Evolutionary conservation across 2,329 filamentous ascomycete genomes (phyloP), one percentile per base, ranked within the genome.

Genomic region (Penicillium digitatum): DNA sequence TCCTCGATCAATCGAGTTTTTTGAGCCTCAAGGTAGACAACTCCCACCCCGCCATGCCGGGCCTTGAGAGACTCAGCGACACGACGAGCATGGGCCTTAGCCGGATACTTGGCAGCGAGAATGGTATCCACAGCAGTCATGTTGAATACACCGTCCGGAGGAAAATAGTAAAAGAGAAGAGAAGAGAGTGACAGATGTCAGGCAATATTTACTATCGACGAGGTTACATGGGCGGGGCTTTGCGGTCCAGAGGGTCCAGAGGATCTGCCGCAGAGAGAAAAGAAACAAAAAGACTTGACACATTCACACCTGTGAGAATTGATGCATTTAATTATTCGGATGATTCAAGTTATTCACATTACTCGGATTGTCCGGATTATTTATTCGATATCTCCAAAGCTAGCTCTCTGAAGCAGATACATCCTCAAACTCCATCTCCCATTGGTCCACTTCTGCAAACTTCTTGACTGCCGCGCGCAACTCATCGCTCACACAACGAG

Each of bases 21-120:
- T 69, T 92, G 88, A 51, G 87, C 88, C 78, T 97, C 93, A 43
- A 97, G 81, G 71, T 96, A 99, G 54, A 99, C 81, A 18, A 93
- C 80, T 45, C 91, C 92, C 31, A 78, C 81, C 60, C 83, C 80
- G 31, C 87, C 84, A 38, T 85, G 77, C 69, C 66, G 76, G 57
- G 82, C 78, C 52, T 82, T 81, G 60, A 97, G 86, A 72, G 87
- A 87, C 56, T 90, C 84, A 55, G 87, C 88, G n/a, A 97, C 92
- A 58, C 87, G 86, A 65, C 83, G 83, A 56, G 89, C 90, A 74
- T 99, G 94, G 27, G 82, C 80, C 78, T 96, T 97, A 66, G 88
- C 93, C 24, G 94, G 94, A 66, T 87, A 87, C 71, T 86, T 86
- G 54, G 78, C 81, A 52, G 77, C 76, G 24, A 82, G 72, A 37